Evolutionary conservation across 78 protist species (phyloP), one percentile per base, ranked within the genome.

Genomic region (Parvularia atlantis): DNA sequence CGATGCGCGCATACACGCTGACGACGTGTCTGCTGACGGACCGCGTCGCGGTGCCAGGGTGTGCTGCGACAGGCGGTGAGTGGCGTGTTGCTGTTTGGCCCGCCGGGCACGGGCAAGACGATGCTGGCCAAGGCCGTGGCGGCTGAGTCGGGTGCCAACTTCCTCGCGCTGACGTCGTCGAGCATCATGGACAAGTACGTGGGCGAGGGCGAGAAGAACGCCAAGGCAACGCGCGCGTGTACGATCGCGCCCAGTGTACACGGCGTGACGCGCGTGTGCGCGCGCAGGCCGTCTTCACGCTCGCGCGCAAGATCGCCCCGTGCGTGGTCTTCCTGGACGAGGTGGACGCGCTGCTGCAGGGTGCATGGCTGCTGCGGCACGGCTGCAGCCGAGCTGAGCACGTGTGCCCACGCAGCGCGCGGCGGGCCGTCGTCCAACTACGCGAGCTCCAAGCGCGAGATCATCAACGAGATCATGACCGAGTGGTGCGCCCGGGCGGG

Each of bases 41-140:
- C n/a, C n/a, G n/a, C n/a, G n/a, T n/a, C n/a, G n/a, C n/a, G n/a
- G n/a, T n/a, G n/a, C n/a, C n/a, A 41, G 40, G 78, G 90, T 11
- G 66, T 88, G 48, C 79, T 89, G 16, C 48, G 83, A 9, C 87
- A 66, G 36, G 53, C 96, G 1, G 86, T 91, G 88, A 73, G 59
- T 63, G 96, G 96, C 71, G 69, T 91, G 2, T 61, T 91, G 58
- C 70, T 91, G 68, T 88, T 78, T 39, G 96, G 96, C 1, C 95
- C 95, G 19, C 93, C 93, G 0, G 95, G 95, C 19, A 88, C 93
- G 6, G 95, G 95, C 28, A 91, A 91, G 72, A 89, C 94, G 31
- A 30, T 90, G 81, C 85, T 90, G 41, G 94, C 92, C 33, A 90
- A 90, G 78, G 94, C 94, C 0, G 92, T 90, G 5, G 94, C 94